phyloP scores from a whole-genome alignment of 2,329 filamentous ascomycete species.

The Trichoderma polysporum region DNA sequence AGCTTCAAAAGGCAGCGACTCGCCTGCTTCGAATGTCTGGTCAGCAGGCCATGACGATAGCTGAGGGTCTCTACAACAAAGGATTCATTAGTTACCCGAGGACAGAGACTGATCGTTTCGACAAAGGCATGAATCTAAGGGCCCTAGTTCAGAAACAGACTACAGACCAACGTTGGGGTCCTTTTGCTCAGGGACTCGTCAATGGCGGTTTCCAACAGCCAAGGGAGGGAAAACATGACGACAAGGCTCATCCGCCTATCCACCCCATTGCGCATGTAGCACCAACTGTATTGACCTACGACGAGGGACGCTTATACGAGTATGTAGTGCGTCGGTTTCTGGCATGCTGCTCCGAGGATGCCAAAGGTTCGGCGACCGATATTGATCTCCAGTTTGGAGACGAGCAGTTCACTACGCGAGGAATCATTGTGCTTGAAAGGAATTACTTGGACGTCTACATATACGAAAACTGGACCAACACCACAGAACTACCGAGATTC shows the following conservation, averaged over 20 bases:
- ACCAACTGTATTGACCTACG: conserved; percentile 59
- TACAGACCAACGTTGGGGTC: conserved; percentile 73
- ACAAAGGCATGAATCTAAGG: conserved; percentile 81
- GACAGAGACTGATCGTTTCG: conserved; percentile 96
- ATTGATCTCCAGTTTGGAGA: conserved; percentile 81
- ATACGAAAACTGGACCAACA: conserved; percentile 95
- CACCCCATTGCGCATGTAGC: conserved; percentile 88
- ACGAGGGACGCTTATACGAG: conserved; percentile 82
- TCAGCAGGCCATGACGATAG: conserved; percentile 83
- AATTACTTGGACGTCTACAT: conserved; percentile 96
- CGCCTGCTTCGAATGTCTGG: conserved; percentile 86
- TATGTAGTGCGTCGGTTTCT: conserved; percentile 90
- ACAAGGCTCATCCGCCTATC: conserved; percentile 96
- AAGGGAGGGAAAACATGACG: conserved; percentile 81
- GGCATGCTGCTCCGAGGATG: conserved; percentile 93
- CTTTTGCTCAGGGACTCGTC: conserved; percentile 72
- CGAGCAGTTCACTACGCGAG: conserved; percentile 79
- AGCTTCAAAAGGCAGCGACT: conserved; percentile 93
- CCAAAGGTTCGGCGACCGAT: conserved; percentile 80
- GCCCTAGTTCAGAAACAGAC: conserved; percentile 81
- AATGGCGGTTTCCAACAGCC: conserved; percentile 79
- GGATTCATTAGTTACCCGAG: conserved; percentile 97
- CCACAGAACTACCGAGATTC: conserved; percentile 77
- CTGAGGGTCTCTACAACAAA: conserved; percentile 85
- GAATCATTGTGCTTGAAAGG: conserved; percentile 78